These are phyloP conservation scores for Elaeis oleifera DNA, from an alignment of 202 grass and related monocot genomes.

Conservation along the genomic window DNA sequence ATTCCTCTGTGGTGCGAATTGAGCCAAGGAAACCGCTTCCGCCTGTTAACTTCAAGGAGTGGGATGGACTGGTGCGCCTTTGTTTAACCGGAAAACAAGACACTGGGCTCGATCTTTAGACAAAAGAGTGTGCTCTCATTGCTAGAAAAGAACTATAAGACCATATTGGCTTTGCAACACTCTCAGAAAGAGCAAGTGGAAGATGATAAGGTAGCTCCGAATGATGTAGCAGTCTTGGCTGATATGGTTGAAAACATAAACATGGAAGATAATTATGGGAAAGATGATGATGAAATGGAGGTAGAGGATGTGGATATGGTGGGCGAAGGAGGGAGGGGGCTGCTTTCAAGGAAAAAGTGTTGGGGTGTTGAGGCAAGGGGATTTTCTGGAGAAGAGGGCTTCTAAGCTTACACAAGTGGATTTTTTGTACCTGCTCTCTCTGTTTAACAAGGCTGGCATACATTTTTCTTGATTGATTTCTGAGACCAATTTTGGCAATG, in stretches of 20 bases:
- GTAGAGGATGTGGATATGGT: slow-evolving; percentile 43
- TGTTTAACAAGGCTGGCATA: slow-evolving; percentile 81
- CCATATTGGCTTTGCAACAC: slow-evolving; percentile 57
- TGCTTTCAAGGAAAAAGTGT: slow-evolving; percentile 73
- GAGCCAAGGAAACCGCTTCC: slow-evolving; percentile 74
- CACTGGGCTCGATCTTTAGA: slow-evolving; percentile 75
- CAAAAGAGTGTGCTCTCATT: slow-evolving; percentile 62
- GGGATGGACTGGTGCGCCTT: slow-evolving; percentile 74
- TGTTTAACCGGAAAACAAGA: slow-evolving; percentile 82
- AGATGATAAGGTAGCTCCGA: slow-evolving; percentile 31
- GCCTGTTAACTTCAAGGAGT: slow-evolving; percentile 84
- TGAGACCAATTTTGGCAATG: neutral
- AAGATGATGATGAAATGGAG: slow-evolving; percentile 73
- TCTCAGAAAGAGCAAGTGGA: slow-evolving; percentile 28
- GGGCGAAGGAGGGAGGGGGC: slow-evolving; percentile 11
- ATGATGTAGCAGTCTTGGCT: slow-evolving; percentile 55
- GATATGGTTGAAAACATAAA: slow-evolving; percentile 80
- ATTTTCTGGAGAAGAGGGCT: slow-evolving; percentile 93
- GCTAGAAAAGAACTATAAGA: slow-evolving; percentile 95
- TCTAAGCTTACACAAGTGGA: slow-evolving; percentile 81
- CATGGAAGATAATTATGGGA: slow-evolving; percentile 36
- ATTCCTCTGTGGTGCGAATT: slow-evolving; percentile 84
- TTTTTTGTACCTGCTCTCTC: slow-evolving; percentile 79
- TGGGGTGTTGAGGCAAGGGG: slow-evolving; percentile 68
- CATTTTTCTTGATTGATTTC: slow-evolving; percentile 64